Conservation (phyloP, 371 early-diverging fungal species). For the Circinella minor region DNA sequence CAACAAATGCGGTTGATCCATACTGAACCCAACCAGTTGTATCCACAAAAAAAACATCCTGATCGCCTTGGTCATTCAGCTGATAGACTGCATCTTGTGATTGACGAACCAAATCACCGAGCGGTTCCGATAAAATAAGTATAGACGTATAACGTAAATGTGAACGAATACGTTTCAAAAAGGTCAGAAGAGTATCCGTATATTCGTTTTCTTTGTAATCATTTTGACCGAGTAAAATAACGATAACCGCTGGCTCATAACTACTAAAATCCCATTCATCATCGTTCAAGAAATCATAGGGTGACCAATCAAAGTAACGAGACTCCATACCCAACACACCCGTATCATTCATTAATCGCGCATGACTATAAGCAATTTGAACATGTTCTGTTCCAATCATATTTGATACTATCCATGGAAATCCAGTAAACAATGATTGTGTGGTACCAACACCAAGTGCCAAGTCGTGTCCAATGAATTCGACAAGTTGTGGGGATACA, state of each 20-base stretch:
- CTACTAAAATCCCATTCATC: slow-evolving; percentile 14
- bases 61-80: slow-evolving; percentile 32
- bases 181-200: slow-evolving; percentile 15
- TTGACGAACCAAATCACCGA: slow-evolving; percentile 41
- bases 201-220: slow-evolving; percentile 30
- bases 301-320: slow-evolving; percentile 38
- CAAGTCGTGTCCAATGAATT: slow-evolving; percentile 49
- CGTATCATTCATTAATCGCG: slow-evolving; percentile 31
- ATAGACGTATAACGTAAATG: slow-evolving; percentile 26
- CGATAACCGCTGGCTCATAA: slow-evolving; percentile 27
- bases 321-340: slow-evolving; percentile 28
- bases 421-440: slow-evolving; percentile 35
- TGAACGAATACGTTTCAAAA: slow-evolving; percentile 29
- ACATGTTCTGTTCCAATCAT: slow-evolving; percentile 32
- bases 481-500: slow-evolving; percentile 24
- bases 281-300: slow-evolving; percentile 3
- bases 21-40: slow-evolving; percentile 48
- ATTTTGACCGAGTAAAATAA: slow-evolving; percentile 34
- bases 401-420: slow-evolving; percentile 43
- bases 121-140: slow-evolving; percentile 46
- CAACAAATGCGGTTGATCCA: slow-evolving; percentile 32
- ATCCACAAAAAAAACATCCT: slow-evolving; percentile 43
- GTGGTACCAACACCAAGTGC: slow-evolving; percentile 33
- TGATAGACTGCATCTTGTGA: slow-evolving; percentile 43
- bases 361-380: slow-evolving; percentile 37